Percentiles rank a stretch among this genome's conserved stretches.
phyloP scores from a whole-genome alignment of 2,329 filamentous ascomycete genomes.

The Albophoma yamanashiensis region DNA sequence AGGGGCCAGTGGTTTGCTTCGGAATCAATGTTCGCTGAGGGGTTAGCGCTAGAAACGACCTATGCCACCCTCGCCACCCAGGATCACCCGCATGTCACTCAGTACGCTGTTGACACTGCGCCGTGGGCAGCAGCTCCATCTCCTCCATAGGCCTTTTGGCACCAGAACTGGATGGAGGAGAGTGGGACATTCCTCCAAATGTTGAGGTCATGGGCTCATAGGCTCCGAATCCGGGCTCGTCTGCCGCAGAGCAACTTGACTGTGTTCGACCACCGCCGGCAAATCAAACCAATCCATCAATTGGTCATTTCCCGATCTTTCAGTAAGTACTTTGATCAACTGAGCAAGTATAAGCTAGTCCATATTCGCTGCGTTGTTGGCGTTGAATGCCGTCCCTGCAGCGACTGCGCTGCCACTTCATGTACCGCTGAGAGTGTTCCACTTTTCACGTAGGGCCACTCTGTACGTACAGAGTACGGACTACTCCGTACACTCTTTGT shows the following conservation, averaged over 20 bases:
- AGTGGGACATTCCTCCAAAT: background rate
- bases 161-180: no score
- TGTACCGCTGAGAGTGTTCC: background rate
- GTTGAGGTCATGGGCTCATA: background rate
- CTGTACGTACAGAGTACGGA: background rate
- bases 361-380: no score
- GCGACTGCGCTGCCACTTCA: no score
- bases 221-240: background rate
- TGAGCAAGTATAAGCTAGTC: no score
- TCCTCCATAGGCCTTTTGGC: no score
- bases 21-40: background rate
- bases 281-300: no score
- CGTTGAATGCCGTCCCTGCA: no score
- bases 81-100: background rate
- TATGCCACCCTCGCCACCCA: background rate
- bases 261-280: background rate
- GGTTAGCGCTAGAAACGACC: background rate
- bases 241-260: background rate
- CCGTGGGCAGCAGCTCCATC: background rate
- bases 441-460: background rate
- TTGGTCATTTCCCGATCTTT: no score
- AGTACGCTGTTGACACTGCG: background rate
- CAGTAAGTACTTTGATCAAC: no score
- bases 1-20: background rate
- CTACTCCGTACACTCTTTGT: background rate